These are phyloP conservation scores for Citrullus amarus DNA, from an alignment of 306 rosid genomes.

Conservation along the genomic window DNA sequence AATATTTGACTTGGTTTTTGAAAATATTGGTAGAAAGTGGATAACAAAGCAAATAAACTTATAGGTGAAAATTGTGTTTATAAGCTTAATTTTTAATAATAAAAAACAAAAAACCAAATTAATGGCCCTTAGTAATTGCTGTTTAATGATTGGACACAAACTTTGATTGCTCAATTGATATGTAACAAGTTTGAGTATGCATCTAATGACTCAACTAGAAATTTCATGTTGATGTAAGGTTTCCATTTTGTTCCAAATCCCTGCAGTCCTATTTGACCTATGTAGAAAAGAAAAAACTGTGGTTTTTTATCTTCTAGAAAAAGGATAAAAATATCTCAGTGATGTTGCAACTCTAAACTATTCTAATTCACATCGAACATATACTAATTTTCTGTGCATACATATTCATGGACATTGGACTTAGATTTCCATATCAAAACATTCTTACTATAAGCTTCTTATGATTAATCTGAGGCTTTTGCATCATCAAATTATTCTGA, in stretches of 20 bases:
- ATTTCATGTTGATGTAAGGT: neutral
- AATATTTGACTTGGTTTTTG: too few relatives aligned
- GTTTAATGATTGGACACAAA: neutral
- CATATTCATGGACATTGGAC: neutral
- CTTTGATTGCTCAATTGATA: neutral
- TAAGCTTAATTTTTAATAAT: too few relatives aligned
- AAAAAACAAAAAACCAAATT: too few relatives aligned
- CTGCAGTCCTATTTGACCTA: neutral
- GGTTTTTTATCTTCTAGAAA: neutral
- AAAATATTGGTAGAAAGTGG: too few relatives aligned
- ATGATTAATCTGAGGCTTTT: neutral
- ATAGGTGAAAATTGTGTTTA: too few relatives aligned
- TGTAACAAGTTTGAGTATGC: neutral
- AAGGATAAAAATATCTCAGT: neutral
- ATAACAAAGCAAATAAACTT: too few relatives aligned
- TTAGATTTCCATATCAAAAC: neutral
- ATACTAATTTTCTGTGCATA: neutral
- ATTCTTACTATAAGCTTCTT: neutral
- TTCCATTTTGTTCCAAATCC: neutral
- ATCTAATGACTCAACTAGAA: neutral
- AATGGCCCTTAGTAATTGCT: neutral
- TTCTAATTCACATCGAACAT: neutral
- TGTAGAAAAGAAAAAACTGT: neutral
- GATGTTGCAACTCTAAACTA: neutral
- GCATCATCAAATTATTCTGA: neutral